Conservation (phyloP, 768 basidiomycete genomes). For the Psilocybe cubensis region DNA sequence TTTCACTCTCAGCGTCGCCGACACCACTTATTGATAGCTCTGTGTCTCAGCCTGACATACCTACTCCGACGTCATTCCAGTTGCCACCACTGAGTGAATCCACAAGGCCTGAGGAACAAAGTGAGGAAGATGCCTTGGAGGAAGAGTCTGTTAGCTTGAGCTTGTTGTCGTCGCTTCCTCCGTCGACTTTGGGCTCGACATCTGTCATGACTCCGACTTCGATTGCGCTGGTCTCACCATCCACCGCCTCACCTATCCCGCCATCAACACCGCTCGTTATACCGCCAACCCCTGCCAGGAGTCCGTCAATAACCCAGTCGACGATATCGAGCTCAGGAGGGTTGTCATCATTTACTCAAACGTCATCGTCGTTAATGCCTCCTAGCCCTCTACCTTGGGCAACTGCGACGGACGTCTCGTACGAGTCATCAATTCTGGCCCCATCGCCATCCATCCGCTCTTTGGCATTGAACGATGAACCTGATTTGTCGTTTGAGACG, state of each 20-base stretch:
- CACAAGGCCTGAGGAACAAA: constrained; percentile 1
- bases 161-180: constrained; percentile 29
- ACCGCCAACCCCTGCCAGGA: constrained; percentile 11
- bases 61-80: constrained; percentile 37
- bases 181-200: constrained; percentile 29
- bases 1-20: constrained; percentile 17
- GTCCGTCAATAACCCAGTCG: constrained; percentile 16
- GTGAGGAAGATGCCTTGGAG: constrained; percentile 17
- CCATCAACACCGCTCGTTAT: constrained; percentile 19
- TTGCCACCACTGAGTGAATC: constrained; percentile 22
- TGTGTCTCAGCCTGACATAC: constrained; percentile 18
- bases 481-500: constrained; percentile 73
- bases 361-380: constrained; percentile 37
- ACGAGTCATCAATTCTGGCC: constrained; percentile 75
- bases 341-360: constrained; percentile 45
- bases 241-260: constrained; percentile 33
- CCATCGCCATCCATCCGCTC: constrained; percentile 69
- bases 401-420: constrained; percentile 66
- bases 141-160: constrained; percentile 25
- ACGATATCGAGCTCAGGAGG: constrained; percentile 40
- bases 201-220: constrained; percentile 36
- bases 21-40: constrained; percentile 17
- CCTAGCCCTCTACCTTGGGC: constrained; percentile 55
- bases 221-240: constrained; percentile 26
- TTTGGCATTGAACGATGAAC: constrained; percentile 58